Percentiles rank a stretch among this genome's conserved stretches.
Conservation (phyloP, 352 stramenopile species). For the Globisporangium heterothallicum region DNA sequence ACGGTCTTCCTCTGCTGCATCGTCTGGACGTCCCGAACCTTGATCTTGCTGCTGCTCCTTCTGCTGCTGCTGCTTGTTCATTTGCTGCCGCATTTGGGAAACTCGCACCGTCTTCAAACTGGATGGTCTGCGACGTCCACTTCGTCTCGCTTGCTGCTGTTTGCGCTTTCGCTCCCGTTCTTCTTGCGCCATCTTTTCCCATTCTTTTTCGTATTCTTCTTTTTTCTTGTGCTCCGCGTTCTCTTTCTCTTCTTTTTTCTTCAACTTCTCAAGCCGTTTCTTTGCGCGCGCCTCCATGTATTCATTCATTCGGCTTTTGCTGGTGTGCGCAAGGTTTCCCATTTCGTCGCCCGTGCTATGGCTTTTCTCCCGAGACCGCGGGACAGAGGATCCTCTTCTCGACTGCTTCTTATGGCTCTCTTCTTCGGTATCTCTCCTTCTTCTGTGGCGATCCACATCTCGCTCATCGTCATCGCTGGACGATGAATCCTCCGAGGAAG, state of each 20-base stretch:
- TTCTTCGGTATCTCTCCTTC: slow-evolving; percentile 21
- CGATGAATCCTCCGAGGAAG: slow-evolving; percentile 7
- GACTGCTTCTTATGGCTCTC: slow-evolving; percentile 15
- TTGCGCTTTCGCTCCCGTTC: slow-evolving; percentile 78
- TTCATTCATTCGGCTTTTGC: slow-evolving; percentile 83
- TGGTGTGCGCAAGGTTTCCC: slow-evolving; percentile 14
- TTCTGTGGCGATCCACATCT: slow-evolving; percentile 6
- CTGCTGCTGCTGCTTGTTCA: slow-evolving; percentile 65
- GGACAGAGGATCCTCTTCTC: slow-evolving; percentile 26
- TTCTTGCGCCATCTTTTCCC: slow-evolving; percentile 86
- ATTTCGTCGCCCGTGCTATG: slow-evolving; percentile 27
- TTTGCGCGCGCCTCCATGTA: slow-evolving; percentile 82
- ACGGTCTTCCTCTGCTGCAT: slow-evolving; percentile 16
- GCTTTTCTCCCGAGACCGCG: slow-evolving; percentile 33
- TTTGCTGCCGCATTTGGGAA: slow-evolving; percentile 81
- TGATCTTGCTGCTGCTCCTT: slow-evolving; percentile 34
- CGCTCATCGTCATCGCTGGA: slow-evolving; percentile 10
- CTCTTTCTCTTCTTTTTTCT: slow-evolving; percentile 68
- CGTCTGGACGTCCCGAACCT: slow-evolving; percentile 13
- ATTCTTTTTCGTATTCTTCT: slow-evolving; percentile 85
- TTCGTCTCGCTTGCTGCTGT: slow-evolving; percentile 67
- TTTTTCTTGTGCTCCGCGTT: slow-evolving; percentile 71
- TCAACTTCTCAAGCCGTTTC: slow-evolving; percentile 75
- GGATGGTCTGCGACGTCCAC: slow-evolving; percentile 55
- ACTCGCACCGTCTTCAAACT: slow-evolving; percentile 82